Percentiles rank a stretch among this genome's conserved stretches.
Conservation (phyloP, 176 grass and related monocot genomes). For the Themeda triandra region DNA sequence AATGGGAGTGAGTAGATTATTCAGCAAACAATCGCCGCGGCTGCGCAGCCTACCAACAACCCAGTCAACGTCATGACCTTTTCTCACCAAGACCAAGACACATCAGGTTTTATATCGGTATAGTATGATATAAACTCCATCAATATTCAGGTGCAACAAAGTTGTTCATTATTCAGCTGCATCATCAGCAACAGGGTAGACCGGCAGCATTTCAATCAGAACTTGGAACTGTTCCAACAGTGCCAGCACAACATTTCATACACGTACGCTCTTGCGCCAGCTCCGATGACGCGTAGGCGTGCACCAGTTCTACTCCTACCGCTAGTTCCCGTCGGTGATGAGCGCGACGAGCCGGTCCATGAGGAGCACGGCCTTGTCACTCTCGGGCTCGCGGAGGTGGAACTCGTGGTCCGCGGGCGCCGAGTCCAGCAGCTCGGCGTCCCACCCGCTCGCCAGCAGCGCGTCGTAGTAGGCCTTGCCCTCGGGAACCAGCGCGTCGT, state of each 20-base stretch:
- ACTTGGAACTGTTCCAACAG: background rate
- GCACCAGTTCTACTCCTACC: background rate
- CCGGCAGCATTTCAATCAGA: background rate
- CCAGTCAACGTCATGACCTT: background rate
- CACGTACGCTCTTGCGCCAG: background rate
- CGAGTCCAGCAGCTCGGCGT: slow-evolving; percentile 12
- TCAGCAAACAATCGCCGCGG: background rate
- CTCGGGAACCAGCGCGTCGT: slow-evolving; percentile 5
- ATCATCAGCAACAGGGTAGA: background rate
- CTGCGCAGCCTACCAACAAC: background rate
- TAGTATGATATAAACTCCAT: background rate
- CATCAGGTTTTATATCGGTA: too few relatives aligned
- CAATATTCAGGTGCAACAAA: background rate
- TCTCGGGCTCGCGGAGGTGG: background rate
- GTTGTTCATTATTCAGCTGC: background rate
- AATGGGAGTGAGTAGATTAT: background rate
- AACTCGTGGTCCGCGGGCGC: slow-evolving; percentile 36
- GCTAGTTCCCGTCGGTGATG: background rate
- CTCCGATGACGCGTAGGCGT: background rate
- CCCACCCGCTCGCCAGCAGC: slow-evolving; percentile 38
- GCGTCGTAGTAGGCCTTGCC: slow-evolving; percentile 20
- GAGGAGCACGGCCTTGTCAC: slow-evolving; percentile 26
- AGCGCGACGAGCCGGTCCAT: slow-evolving; percentile 17
- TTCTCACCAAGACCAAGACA: too few relatives aligned
- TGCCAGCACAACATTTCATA: background rate